Percentiles rank a stretch among this genome's conserved stretches.
phyloP scores from a whole-genome alignment of 2,329 filamentous ascomycete species.

The Cordyceps farinosa region DNA sequence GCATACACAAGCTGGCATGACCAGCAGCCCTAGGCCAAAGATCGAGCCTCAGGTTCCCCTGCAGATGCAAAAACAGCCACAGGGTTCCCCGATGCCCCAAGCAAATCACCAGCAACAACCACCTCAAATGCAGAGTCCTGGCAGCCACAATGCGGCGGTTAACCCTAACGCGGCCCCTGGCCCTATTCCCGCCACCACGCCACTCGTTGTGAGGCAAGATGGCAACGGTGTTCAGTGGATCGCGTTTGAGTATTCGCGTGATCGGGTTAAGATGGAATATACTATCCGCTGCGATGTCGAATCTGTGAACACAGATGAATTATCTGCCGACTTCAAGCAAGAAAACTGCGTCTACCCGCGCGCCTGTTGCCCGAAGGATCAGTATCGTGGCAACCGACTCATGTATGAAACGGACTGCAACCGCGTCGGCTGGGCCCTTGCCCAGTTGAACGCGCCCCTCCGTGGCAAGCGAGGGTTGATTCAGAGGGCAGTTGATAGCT shows the following conservation, averaged over 20 bases:
- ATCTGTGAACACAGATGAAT: constrained; percentile 84
- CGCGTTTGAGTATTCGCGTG: constrained; percentile 94
- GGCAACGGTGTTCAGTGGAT: constrained; percentile 98
- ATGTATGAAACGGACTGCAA: constrained; percentile 99
- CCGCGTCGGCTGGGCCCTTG: constrained; percentile 97
- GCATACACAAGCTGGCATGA: constrained; percentile 53
- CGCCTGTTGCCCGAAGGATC: constrained; percentile 90
- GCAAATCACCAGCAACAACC: constrained; percentile 37
- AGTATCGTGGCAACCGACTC: constrained; percentile 92
- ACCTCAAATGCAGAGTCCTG: constrained; percentile 38
- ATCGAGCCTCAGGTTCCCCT: constrained; percentile 60
- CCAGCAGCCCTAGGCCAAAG: constrained; percentile 60
- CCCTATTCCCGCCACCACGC: constrained; percentile 94
- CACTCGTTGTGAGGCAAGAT: constrained; percentile 88
- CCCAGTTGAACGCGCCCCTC: constrained; percentile 85
- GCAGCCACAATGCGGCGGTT: constrained; percentile 47
- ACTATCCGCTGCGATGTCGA: constrained; percentile 97
- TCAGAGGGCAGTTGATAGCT: constrained; percentile 95
- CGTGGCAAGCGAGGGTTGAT: constrained; percentile 93
- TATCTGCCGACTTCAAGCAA: constrained; percentile 87
- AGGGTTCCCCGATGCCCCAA: constrained; percentile 29
- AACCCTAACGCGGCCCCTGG: constrained; percentile 92
- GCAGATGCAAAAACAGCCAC: constrained; percentile 52
- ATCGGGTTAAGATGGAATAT: constrained; percentile 99
- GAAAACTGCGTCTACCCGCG: constrained; percentile 98